Conservation (phyloP, 169 alveolate species). For the Eimeria sp. region DNA sequence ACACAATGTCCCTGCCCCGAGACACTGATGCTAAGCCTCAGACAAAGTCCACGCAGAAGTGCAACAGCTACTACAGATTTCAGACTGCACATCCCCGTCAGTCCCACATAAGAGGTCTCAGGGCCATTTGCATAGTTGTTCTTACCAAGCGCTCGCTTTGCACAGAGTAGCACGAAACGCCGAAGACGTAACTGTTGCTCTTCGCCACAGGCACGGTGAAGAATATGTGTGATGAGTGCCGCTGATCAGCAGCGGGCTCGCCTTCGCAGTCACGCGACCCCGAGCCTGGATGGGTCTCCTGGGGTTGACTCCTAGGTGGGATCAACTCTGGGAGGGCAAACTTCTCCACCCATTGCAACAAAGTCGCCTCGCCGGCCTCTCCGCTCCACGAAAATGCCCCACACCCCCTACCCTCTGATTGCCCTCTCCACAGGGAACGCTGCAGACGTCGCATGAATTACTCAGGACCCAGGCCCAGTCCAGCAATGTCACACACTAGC, state of each 20-base stretch:
- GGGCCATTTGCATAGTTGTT: not conserved
- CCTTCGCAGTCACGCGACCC: not conserved
- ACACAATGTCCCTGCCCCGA: not conserved
- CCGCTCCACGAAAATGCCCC: slow-evolving; percentile 15
- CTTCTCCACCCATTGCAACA: slow-evolving; percentile 60
- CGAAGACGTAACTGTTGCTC: slow-evolving; percentile 7
- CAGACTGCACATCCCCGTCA: not conserved
- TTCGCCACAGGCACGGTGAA: slow-evolving; percentile 55
- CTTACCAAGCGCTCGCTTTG: slow-evolving; percentile 47
- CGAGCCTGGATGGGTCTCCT: not conserved
- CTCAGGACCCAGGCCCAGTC: not conserved
- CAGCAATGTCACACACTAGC: not conserved
- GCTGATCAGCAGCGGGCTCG: slow-evolving; percentile 4
- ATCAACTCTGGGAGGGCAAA: slow-evolving; percentile 37
- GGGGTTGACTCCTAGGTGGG: slow-evolving; percentile 4
- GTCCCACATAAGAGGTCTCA: not conserved
- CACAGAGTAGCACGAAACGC: slow-evolving; percentile 52
- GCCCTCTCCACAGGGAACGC: slow-evolving; percentile 40
- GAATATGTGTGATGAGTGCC: slow-evolving; percentile 51
- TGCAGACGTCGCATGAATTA: slow-evolving; percentile 11
- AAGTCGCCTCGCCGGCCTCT: not conserved
- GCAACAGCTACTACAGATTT: not conserved
- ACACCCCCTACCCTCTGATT: not conserved
- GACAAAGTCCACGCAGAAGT: not conserved
- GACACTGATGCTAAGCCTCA: not conserved